Base-by-base conservation (phyloP, 1,139 yeast species). In the Hyphopichia fennica region DNA sequence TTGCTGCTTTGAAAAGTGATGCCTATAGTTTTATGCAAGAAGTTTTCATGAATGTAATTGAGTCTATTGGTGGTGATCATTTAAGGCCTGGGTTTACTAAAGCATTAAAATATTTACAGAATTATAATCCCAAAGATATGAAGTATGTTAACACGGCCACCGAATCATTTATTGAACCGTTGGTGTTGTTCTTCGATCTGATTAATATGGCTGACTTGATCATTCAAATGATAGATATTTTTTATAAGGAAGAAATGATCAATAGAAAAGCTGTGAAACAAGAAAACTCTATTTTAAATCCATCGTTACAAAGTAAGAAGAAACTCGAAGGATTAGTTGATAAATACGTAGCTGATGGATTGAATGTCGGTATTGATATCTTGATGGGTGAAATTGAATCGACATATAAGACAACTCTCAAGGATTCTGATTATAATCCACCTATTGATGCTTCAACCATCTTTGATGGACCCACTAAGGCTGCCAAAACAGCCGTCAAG, bases 191-290 rank as follows among this genome's bases (percentile, higher is more conserved):
- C 56, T 87, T 95, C 16, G 97, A 91, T 58, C 72, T 93, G 47
- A 95, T 93, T 35, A 93, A 91, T 53, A 84, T 89, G 52, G 98
- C 96, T 7, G 99, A 93, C 60, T 69, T 91, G 47, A 88, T 93
- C 25, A 86, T 89, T 55, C 98, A 91, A 59, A 89, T 93, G 96
- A 69, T 90, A 35, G 93, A 88, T 46, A 89, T 90, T 2, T 93
- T 93, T 55, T 91, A 89, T 63, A 86, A 87, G 51, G 93, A 88
- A 57, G 98, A 93, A 58, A 72, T 93, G 50, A 76, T 87, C 2
- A 65, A 73, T 35, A 69, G 79, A 38, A 77, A 77, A 35, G 75
- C 84, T 20, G 80, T 89, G 20, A 82, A 81, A 52, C 77, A 81
- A 45, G 86, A 84, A 49, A 75, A 79, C 46, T 95, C 95, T 44